Evolutionary conservation across 1,284 basidiomycete genomes (phyloP).

Genomic region (Ganoderma meredithae): DNA sequence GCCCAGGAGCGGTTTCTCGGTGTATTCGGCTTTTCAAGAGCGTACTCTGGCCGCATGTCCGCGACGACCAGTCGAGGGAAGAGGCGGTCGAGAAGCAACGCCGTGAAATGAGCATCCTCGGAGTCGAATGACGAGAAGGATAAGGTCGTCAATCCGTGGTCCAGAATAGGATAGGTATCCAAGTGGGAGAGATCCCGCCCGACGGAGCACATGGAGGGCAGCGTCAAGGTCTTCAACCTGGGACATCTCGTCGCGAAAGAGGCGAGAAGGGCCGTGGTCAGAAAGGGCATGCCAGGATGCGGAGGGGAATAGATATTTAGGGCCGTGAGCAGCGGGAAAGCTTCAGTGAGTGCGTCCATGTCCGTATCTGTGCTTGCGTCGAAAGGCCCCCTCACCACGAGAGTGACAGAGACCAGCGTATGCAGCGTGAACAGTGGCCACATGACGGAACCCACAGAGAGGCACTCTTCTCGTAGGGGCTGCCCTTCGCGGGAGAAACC

Average conservation of each 20-base stretch:
- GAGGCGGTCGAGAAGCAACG: background rate
- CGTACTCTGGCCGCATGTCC: background rate
- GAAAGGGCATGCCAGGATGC: too few species aligned
- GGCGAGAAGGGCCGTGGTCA: background rate
- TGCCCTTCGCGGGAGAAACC: too few species aligned
- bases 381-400: background rate
- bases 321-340: background rate
- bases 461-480: background rate
- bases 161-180: background rate
- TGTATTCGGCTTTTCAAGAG: background rate
- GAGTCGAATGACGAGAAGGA: background rate
- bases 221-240: background rate
- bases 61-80: background rate
- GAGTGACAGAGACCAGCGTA: background rate
- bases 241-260: background rate
- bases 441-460: background rate
- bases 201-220: background rate
- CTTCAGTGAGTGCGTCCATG: background rate
- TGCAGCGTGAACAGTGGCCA: background rate
- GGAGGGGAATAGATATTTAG: background rate
- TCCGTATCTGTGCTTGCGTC: background rate
- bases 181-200: background rate
- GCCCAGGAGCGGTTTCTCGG: background rate
- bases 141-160: background rate
- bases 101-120: background rate